These are phyloP conservation scores for Aureobasidium subglaciale DNA, from an alignment of 2,329 filamentous ascomycete genomes.

Conservation along the genomic window DNA sequence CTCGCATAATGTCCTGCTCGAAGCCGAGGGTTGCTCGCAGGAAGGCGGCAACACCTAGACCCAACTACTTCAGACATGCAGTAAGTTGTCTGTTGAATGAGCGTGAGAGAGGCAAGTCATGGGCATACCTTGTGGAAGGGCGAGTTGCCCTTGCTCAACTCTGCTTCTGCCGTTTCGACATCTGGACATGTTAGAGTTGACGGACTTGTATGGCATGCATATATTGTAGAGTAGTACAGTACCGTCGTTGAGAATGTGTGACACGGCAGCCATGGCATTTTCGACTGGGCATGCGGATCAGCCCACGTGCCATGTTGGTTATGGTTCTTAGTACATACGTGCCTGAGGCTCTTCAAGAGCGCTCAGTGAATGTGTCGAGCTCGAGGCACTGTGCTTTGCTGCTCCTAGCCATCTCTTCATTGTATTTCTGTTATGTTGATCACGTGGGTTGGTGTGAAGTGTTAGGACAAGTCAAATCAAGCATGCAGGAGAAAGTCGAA, in stretches of 20 bases:
- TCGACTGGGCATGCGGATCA: constrained; percentile 30
- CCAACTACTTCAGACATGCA: constrained; percentile 48
- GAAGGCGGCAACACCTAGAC: constrained; percentile 73
- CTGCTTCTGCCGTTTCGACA: constrained; percentile 71
- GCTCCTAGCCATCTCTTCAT: constrained; percentile 9
- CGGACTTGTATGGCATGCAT: neutral
- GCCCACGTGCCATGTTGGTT: neutral
- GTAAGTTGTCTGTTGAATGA: neutral
- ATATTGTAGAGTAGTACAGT: constrained; percentile 19
- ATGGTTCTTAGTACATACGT: constrained; percentile 38
- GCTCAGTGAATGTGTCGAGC: constrained; percentile 49
- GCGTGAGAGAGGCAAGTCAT: neutral
- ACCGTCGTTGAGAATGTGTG: constrained; percentile 36
- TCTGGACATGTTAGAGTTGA: constrained; percentile 39
- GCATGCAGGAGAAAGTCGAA: neutral
- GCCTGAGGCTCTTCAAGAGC: constrained; percentile 52
- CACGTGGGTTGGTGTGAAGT: neutral
- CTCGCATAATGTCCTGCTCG: constrained; percentile 83
- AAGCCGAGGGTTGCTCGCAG: constrained; percentile 82
- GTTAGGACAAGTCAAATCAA: neutral
- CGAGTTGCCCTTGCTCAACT: constrained; percentile 64
- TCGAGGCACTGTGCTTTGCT: constrained; percentile 9
- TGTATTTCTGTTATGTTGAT: neutral
- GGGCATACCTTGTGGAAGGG: constrained; percentile 68
- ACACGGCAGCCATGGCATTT: constrained; percentile 35